Conservation (phyloP, 495 filamentous ascomycete genomes). For the Geopyxis carbonaria region DNA sequence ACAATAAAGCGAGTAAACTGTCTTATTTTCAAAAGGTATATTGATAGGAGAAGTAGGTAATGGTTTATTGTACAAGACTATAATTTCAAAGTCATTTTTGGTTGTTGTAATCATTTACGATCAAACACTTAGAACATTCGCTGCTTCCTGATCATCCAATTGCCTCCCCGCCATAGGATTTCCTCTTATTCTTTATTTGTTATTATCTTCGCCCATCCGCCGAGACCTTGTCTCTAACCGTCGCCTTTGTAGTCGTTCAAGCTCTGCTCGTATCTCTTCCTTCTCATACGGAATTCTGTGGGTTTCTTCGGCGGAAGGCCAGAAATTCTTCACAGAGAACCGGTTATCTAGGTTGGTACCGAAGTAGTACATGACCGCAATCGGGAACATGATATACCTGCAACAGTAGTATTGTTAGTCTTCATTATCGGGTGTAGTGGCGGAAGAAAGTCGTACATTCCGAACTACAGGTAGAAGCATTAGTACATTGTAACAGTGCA, state of each 20-base stretch:
- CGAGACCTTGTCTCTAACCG: constrained; percentile 39
- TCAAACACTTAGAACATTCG: too few species aligned
- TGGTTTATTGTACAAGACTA: too few species aligned
- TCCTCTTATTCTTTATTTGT: constrained; percentile 3
- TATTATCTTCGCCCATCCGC: constrained; percentile 23
- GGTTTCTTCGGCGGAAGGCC: constrained; percentile 71
- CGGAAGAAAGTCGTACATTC: constrained; percentile 15
- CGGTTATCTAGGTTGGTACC: constrained; percentile 90
- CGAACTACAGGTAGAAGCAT: constrained; percentile 11
- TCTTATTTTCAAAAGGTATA: too few species aligned
- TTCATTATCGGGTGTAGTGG: neutral
- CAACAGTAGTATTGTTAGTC: constrained; percentile 1
- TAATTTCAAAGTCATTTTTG: too few species aligned
- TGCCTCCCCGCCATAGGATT: neutral
- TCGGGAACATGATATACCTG: constrained; percentile 96
- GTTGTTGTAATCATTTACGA: neutral
- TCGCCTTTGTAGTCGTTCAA: constrained; percentile 49
- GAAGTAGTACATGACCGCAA: constrained; percentile 99
- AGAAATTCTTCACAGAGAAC: constrained; percentile 80
- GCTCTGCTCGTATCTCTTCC: constrained; percentile 68
- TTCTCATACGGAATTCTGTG: constrained; percentile 77
- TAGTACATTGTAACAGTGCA: neutral
- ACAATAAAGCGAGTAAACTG: too few species aligned
- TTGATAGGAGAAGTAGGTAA: too few species aligned
- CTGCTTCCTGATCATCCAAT: neutral